Base-by-base conservation (phyloP, 345 rosid genomes). In the Carallia brachiata region DNA sequence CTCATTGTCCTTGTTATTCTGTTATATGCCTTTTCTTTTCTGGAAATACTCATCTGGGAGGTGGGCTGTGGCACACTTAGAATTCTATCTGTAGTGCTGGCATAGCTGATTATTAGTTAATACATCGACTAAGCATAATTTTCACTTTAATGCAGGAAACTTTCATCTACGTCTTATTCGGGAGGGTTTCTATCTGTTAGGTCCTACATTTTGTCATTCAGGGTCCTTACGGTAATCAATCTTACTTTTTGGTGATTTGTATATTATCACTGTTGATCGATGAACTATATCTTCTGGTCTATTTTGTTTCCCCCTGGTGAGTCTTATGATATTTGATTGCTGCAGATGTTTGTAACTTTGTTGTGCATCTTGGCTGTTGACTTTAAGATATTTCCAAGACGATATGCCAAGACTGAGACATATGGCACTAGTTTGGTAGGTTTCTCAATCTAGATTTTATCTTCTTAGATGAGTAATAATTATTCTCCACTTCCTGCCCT, bases 331-430 rank as follows among this genome's bases (percentile, higher is more conserved):
- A 28, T 63, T 65, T 1, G 68, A 37, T 62, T 62, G n/a, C 68
- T 83, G 73, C 90, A 92, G 97, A 89, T 92, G 93, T 47, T 90
- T 27, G 68, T 86, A 23, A 88, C 99, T 53, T 90, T 92, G 80
- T 77, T 95, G 79, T 86, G 91, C 67, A 95, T 95, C 73, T 86
- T 95, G 82, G 97, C 92, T 68, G 99, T 92, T 67, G 99, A 95
- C 65, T 92, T 95, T 74, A 86, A 73, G 76, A 84, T 92, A 79
- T 95, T 83, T 81, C 97, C 99, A 1, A 83, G 97, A 78, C 84
- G 83, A 84, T 82, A 87, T 19, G 97, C 96, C 40, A 92, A 95
- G 85, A 88, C 93, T 13, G 97, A 90, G 84, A 89, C 88, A 40
- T 92, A 86, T 36, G 97, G 93, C 39, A 84, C 89, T 73, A 67